Evolutionary conservation across 805 yeast genomes (phyloP), one percentile per base, ranked within the genome.

Genomic region (Sugiyamaella chiloensis): DNA sequence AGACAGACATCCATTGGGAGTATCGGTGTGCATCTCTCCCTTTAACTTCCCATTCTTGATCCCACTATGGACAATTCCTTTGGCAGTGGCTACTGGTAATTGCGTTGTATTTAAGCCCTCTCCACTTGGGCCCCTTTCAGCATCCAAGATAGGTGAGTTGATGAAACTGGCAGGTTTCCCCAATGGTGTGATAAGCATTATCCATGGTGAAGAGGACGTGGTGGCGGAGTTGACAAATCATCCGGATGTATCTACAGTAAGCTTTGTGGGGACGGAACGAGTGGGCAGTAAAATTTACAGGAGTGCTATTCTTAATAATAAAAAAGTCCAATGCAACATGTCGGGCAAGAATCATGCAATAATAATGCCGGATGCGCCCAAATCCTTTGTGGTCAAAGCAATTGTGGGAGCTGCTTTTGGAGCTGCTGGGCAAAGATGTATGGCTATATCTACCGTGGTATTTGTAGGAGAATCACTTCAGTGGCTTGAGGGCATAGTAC

Each of bases 41-140:
- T 34, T 34, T 21, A 34, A 34, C 20, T 16, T 34, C 7, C 37
- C 37, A 11, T 34, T 34, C 19, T 21, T 34, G 4, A 34, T 34
- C 14, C 37, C 37, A n/a, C 37, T 34, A 19, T 34, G 37, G 37
- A 34, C 37, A 9, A 34, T 34, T 34, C 37, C 37, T 5, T 21
- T 34, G 14, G 37, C 37, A 4, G 37, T 34, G 21, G 37, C 37
- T 16, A 34, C 37, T 19, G 37, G 37, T 4, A 34, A 34, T 34
- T 34, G 37, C 21, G 37, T 34, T 5, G 37, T 34, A 4, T 34
- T 34, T 16, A 34, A 34, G 7, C 37, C 37, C 14, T 34, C 37
- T 5, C 37, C 37, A n/a, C 20, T 34, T 4, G 19, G 37, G 5
- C 37, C 37, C 9, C 37, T 34, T 16, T 34, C 37, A 21, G 37